phyloP scores from a whole-genome alignment of 2,329 filamentous ascomycete genomes.

The Fusarium nygamai region DNA sequence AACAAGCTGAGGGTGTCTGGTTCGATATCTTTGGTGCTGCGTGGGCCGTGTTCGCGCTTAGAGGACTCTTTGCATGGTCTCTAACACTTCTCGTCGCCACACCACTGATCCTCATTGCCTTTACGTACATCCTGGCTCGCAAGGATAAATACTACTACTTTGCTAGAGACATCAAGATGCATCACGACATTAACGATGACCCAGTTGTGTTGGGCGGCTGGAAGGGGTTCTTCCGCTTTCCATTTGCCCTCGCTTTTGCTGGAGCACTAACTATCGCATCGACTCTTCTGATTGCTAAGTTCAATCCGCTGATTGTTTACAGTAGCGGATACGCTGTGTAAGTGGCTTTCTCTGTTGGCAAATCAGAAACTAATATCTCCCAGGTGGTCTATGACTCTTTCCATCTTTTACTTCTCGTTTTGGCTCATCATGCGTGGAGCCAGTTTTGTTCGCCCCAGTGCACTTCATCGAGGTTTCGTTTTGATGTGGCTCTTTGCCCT shows the following conservation, averaged over 20 bases:
- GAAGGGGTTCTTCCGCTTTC: conserved; percentile 86
- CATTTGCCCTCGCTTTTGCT: conserved; percentile 76
- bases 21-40: conserved; percentile 88
- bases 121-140: conserved; percentile 75
- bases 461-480: conserved; percentile 82
- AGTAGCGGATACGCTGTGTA: conserved; percentile 84
- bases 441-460: conserved; percentile 83
- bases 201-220: conserved; percentile 75
- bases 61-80: conserved; percentile 88
- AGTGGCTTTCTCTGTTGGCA: conserved; percentile 29
- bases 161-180: conserved; percentile 65
- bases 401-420: conserved; percentile 80
- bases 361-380: conserved; percentile 22
- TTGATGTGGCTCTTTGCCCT: conserved; percentile 85
- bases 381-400: conserved; percentile 84
- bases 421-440: conserved; percentile 87
- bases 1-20: conserved; percentile 80
- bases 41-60: conserved; percentile 82
- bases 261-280: conserved; percentile 75
- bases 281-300: conserved; percentile 79
- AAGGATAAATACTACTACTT: conserved; percentile 91
- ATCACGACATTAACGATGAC: conserved; percentile 67
- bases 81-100: conserved; percentile 83
- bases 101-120: conserved; percentile 75
- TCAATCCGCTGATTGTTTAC: conserved; percentile 92